A percentile compares a stretch with the other conserved stretches of the same genome.
These are phyloP conservation scores for Pseudodiploospora longispora DNA, from an alignment of 2,329 filamentous ascomycete genomes.

Conservation along the genomic window DNA sequence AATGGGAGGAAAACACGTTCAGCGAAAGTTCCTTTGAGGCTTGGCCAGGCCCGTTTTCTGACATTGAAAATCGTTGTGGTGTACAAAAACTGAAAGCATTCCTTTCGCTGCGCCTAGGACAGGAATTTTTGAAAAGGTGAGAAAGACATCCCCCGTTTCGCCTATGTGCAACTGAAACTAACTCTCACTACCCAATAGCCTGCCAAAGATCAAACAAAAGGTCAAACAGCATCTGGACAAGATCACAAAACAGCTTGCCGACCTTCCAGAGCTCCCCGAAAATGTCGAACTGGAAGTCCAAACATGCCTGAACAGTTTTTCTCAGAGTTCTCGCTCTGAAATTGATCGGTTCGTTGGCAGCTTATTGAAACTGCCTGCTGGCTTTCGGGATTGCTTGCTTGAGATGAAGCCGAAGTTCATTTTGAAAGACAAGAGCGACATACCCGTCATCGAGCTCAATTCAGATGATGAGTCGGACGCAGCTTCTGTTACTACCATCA, in stretches of 20 bases:
- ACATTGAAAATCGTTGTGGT: constrained; percentile 42
- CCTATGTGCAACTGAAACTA: not conserved
- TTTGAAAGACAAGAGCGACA: constrained; percentile 30
- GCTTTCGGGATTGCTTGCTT: constrained; percentile 42
- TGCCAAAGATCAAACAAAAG: constrained; percentile 48
- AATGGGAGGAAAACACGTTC: constrained; percentile 47
- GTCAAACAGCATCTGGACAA: constrained; percentile 38
- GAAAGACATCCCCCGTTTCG: constrained; percentile 2
- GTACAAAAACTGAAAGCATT: constrained; percentile 45
- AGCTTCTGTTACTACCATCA: constrained; percentile 14
- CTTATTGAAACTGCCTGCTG: constrained; percentile 39
- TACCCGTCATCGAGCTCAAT: constrained; percentile 29
- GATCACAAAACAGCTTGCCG: constrained; percentile 46
- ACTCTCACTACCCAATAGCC: constrained; percentile 20
- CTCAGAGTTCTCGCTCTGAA: constrained; percentile 42
- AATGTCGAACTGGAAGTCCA: constrained; percentile 62
- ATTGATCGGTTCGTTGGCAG: constrained; percentile 37
- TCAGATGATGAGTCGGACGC: constrained; percentile 30
- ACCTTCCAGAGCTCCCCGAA: constrained; percentile 57
- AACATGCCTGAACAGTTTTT: constrained; percentile 50
- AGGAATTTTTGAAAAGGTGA: constrained; percentile 45
- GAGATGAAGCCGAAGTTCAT: constrained; percentile 39
- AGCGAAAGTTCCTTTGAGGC: constrained; percentile 25
- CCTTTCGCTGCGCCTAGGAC: constrained; percentile 43
- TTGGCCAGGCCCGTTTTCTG: constrained; percentile 43